Evolutionary conservation across 352 stramenopile species (phyloP), one percentile per base, ranked within the genome.

Genomic region (Proteromonas lacertae): DNA sequence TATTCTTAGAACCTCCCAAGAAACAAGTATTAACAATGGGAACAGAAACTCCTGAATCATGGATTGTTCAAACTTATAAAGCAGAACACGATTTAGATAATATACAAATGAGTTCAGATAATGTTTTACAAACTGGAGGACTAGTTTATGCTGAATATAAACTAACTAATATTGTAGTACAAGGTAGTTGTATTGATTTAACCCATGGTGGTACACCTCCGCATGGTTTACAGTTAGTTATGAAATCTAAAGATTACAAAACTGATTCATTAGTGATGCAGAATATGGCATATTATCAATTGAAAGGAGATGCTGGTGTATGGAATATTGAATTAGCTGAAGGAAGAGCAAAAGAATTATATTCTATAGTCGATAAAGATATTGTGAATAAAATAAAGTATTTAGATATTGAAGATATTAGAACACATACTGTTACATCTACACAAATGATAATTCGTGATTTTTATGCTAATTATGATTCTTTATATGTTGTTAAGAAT

Each of bases 261-360:
- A 65, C 63, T 17, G 87, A 97, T 45, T 97, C 88, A 10, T 45
- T 97, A 2, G 86, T 98, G 13, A 99, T 99, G 88, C 84, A 91
- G 45, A 98, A 92, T 53, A 52, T 90, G 21, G 88, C 84, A 10
- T 99, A 99, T 61, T 96, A 90, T 56, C 86, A 99, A 48, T 59
- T 99, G 9, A 72, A 92, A 40, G 79, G 79, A 0, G 79, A 81
- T 1, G 83, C 83, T 19, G 83, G 83, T 17, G 62, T 94, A 9
- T 93, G 68, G 65, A 56, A 70, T 26, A 48, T 96, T 16, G 51
- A 64, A n/a, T 64, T 94, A 16, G 70, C 70, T 9, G 48, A 52
- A 20, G 74, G 72, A 0, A 55, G 63, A 32, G 59, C 64, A 0
- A 45, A 56, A n/a, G 55, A 74, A 12, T 21, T 75, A 17, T 78